A percentile compares a stretch with the other conserved stretches of the same genome.
phyloP scores from a whole-genome alignment of 2,329 filamentous ascomycete species.

The Dactylonectria macrodidyma region DNA sequence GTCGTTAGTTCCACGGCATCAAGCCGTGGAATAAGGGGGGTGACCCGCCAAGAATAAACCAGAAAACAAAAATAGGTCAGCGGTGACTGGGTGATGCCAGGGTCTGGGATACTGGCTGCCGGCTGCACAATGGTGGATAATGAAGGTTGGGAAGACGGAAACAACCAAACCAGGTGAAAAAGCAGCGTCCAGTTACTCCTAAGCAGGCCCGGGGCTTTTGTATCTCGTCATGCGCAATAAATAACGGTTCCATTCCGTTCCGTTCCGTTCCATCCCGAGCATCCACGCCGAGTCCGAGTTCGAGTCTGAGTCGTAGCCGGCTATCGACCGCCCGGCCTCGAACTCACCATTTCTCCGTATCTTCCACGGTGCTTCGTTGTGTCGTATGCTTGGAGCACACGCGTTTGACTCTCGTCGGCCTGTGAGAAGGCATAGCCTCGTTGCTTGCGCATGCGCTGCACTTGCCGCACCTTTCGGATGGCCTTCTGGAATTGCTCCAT shows the following conservation, averaged over 20 bases:
- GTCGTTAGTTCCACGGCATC: slow-evolving; percentile 31
- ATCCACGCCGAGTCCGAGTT: slow-evolving; percentile 33
- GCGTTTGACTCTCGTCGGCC: slow-evolving; percentile 95
- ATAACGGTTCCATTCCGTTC: slow-evolving; percentile 21
- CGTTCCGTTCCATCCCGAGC: slow-evolving; percentile 27
- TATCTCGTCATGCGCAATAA: slow-evolving; percentile 42
- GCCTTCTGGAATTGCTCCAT: slow-evolving; percentile 99
- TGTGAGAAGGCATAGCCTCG: slow-evolving; percentile 98
- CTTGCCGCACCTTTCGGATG: slow-evolving; percentile 97
- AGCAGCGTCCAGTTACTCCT: slow-evolving; percentile 45
- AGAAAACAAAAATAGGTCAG: slow-evolving; percentile 32
- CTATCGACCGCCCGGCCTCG: slow-evolving; percentile 51
- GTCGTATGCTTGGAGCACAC: slow-evolving; percentile 97
- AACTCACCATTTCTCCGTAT: slow-evolving; percentile 92
- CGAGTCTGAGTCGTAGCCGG: slow-evolving; percentile 22
- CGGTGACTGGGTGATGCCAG: slow-evolving; percentile 31
- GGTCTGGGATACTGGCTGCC: slow-evolving; percentile 17
- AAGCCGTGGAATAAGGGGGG: slow-evolving; percentile 31
- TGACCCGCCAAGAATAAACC: slow-evolving; percentile 34
- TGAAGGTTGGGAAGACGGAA: slow-evolving; percentile 13
- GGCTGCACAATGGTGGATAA: slow-evolving; percentile 21
- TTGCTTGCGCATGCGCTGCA: slow-evolving; percentile 99
- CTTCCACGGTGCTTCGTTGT: slow-evolving; percentile 92
- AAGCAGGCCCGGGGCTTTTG: slow-evolving; percentile 39
- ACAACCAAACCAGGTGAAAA: slow-evolving; percentile 33